A percentile compares a stretch with the other conserved stretches of the same genome.
These are phyloP conservation scores for Pythium sukuiense DNA, from an alignment of 352 stramenopile species.

Conservation along the genomic window DNA sequence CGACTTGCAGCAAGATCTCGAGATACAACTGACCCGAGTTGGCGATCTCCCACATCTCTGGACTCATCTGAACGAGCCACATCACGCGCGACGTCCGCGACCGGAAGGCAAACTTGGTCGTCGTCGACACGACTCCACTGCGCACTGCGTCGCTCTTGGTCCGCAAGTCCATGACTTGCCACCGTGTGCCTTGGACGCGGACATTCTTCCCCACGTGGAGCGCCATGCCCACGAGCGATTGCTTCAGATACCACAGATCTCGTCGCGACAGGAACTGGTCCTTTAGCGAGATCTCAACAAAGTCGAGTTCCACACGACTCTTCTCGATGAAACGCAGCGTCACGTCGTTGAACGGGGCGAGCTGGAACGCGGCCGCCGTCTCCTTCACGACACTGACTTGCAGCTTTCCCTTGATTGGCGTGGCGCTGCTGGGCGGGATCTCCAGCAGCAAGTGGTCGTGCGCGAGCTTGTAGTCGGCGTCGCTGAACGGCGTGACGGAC, in stretches of 20 bases:
- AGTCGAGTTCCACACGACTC: conserved; percentile 75
- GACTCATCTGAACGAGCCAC: conserved; percentile 97
- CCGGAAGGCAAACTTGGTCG: conserved; percentile 96
- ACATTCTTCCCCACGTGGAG: conserved; percentile 82
- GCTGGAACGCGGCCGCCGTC: conserved; percentile 66
- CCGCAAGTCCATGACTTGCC: conserved; percentile 91
- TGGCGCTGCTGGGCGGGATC: conserved; percentile 61
- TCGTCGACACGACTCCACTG: conserved; percentile 93
- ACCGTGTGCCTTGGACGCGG: conserved; percentile 67
- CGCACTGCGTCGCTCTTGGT: conserved; percentile 76
- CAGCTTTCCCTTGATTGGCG: conserved; percentile 73
- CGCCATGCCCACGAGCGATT: conserved; percentile 64
- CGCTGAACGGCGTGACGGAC: conserved; percentile 25
- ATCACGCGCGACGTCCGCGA: conserved; percentile 95
- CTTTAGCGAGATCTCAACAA: conserved; percentile 90
- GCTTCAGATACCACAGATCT: conserved; percentile 87
- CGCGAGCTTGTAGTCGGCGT: conserved; percentile 24
- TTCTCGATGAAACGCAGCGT: conserved; percentile 83
- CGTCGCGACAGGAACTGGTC: conserved; percentile 92
- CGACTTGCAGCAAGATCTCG: conserved; percentile 86
- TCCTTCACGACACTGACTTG: conserved; percentile 85
- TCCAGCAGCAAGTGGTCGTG: conserved; percentile 78
- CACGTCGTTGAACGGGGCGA: conserved; percentile 79
- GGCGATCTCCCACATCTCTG: conserved; percentile 94
- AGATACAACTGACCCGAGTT: conserved; percentile 89